These are phyloP conservation scores for Pythium periplocum DNA, from an alignment of 352 stramenopile species.

Conservation along the genomic window DNA sequence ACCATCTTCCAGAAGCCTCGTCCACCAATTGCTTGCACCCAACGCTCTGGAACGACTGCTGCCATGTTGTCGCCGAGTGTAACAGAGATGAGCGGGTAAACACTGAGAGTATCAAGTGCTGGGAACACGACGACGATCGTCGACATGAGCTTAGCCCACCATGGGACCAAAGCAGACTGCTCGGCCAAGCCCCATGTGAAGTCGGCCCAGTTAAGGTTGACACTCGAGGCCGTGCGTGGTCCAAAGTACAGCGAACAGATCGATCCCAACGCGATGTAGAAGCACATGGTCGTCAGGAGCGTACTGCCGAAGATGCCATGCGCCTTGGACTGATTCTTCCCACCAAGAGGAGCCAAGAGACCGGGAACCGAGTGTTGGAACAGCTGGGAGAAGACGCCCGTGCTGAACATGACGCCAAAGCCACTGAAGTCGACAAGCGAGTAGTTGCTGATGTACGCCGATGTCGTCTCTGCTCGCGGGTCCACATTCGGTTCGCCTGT, in stretches of 20 bases:
- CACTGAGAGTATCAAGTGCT: slow-evolving; percentile 84
- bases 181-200: slow-evolving; percentile 81
- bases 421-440: slow-evolving; percentile 61
- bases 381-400: slow-evolving; percentile 82
- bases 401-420: slow-evolving; percentile 90
- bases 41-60: slow-evolving; percentile 41
- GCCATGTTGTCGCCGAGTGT: slow-evolving; percentile 90
- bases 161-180: slow-evolving; percentile 32
- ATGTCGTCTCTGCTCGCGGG: background rate
- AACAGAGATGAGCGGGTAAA: slow-evolving; percentile 90
- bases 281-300: slow-evolving; percentile 74
- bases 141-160: slow-evolving; percentile 59
- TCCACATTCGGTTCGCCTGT: slow-evolving; percentile 20
- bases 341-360: slow-evolving; percentile 65
- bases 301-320: slow-evolving; percentile 68
- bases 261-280: slow-evolving; percentile 82
- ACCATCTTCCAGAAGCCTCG: slow-evolving; percentile 60
- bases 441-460: slow-evolving; percentile 55
- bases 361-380: slow-evolving; percentile 90
- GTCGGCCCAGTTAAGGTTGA: slow-evolving; percentile 90
- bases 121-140: slow-evolving; percentile 87
- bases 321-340: slow-evolving; percentile 55
- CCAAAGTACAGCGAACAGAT: slow-evolving; percentile 85
- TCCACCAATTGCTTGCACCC: slow-evolving; percentile 24
- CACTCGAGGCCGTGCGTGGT: slow-evolving; percentile 60